Base-by-base conservation (phyloP, 805 yeast genomes). In the Nakazawaea siamensis region DNA sequence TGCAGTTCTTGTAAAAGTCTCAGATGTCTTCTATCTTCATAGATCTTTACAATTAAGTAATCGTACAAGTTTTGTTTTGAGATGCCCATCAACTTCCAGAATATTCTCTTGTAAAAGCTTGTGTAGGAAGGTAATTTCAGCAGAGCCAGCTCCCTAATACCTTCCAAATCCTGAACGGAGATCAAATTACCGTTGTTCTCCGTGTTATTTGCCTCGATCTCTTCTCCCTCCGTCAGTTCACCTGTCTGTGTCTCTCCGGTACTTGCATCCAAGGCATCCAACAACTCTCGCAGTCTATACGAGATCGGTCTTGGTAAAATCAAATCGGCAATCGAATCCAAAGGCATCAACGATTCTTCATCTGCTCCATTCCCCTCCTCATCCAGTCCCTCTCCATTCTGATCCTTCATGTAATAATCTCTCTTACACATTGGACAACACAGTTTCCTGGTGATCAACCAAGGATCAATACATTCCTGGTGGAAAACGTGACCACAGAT, bases 401-500 rank as follows among this genome's bases (percentile, higher is more conserved):
- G 44, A 33, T 55, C 62, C 40, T 62, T 63, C 49, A 60, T 59
- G 47, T 66, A 73, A 50, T 76, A 78, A 50, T 77, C 86, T 21
- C 79, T 59, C 48, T 83, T 81, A 56, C 95, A 84, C 64, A 79
- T 74, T 7, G 95, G 94, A 51, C 95, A 84, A 46, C 84, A 78
- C 1, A 87, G 88, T 31, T 80, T 68, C 44, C 90, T 62, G 43
- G 72, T 70, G 2, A 74, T 76, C 31, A 84, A 60, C 94, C 94
- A 84, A 2, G 88, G 88, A 43, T 80, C 86, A 35, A 85, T 67
- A 55, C 95, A 84, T 13, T 69, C 78, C 16, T 77, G 65, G 49
- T 84, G 95, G 66, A 77, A 84, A 2, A 80, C 86, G 55, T 84
- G 95, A 3, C 87, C 86, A 58, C 95, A 84, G 9, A 81, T 62